Evolutionary conservation across 345 rosid species (phyloP).

Genomic region (Fremontodendron californicum): DNA sequence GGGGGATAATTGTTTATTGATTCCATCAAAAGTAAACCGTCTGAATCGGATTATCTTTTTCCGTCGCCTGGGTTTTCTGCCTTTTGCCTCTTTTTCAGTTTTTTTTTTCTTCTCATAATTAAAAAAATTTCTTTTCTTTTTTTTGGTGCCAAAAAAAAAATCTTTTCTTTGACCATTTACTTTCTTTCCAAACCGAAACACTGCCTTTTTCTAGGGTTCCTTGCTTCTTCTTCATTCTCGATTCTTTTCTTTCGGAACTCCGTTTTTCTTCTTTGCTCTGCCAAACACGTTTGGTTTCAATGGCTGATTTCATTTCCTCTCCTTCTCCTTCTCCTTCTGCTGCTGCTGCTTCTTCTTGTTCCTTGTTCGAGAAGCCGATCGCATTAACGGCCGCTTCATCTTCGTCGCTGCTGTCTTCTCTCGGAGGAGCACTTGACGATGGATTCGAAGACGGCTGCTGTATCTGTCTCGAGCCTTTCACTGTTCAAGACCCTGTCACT

Average conservation of each 20-base stretch:
- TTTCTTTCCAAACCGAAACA: slow-evolving; percentile 10
- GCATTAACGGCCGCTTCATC: slow-evolving; percentile 29
- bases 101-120: background rate
- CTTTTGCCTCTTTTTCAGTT: slow-evolving; percentile 16
- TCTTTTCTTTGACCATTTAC: slow-evolving; percentile 48
- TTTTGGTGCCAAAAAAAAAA: background rate
- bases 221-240: slow-evolving; percentile 8
- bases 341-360: slow-evolving; percentile 13
- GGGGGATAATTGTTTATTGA: slow-evolving; percentile 3
- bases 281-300: slow-evolving; percentile 18
- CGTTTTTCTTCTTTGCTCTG: background rate
- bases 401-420: slow-evolving; percentile 15
- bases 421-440: slow-evolving; percentile 30
- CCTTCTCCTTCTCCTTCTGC: slow-evolving; percentile 13
- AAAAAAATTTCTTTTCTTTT: too few species aligned
- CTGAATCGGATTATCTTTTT: slow-evolving; percentile 30
- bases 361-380: slow-evolving; percentile 25
- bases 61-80: slow-evolving; percentile 14
- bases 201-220: slow-evolving; percentile 28
- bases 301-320: slow-evolving; percentile 38
- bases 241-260: background rate
- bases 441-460: slow-evolving; percentile 70
- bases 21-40: slow-evolving; percentile 30
- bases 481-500: slow-evolving; percentile 58
- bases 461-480: slow-evolving; percentile 84